Base-by-base conservation (phyloP, 2,329 filamentous ascomycete species). In the Teratosphaeria pseudoeucalypti region DNA sequence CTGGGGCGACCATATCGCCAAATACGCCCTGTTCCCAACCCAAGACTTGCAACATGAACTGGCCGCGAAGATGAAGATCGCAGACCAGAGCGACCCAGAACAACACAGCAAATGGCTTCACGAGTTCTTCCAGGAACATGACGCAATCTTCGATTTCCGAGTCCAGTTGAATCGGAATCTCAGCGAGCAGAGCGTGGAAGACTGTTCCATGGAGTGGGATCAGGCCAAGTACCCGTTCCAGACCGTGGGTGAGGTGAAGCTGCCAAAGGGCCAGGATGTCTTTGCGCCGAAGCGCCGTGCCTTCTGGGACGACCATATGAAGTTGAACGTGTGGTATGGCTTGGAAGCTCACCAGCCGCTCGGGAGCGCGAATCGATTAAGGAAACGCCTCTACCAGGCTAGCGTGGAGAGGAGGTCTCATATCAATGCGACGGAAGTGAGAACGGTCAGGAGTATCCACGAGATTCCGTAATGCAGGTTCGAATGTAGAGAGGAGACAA, bases 171-270 rank as follows among this genome's bases (percentile, higher is more conserved):
- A 67, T 16, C 68, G 66, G 1, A 63, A 65, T 39, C 64, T 68
- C 16, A 62, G 62, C 6, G 66, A 73, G 57, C 66, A 72, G 32
- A 61, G 61, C 14, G 64, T 71, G 0, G 71, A 73, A 59, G 69
- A 73, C 56, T 67, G 64, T 10, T 68, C 64, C 10, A 61, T 67
- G 9, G 66, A 68, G 2, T 72, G 69, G 70, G 67, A 72, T 32
- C 67, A 73, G 64, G 65, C 60, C 6, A 69, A 68, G 19, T 64
- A 66, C 14, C 69, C 68, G 1, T 72, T 69, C 52, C 68, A 73
- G 29, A 69, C 67, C 6, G 65, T 72, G 7, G 70, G 63, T 2
- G 67, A 61, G 2, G 53, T 71, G 1, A 63, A 64, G 16, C 66
- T 73, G 23, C 67, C 67, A 1, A 61, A 65, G 12, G 58, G 60